Evolutionary conservation across 495 filamentous ascomycete genomes (phyloP), one percentile per base, ranked within the genome.

Genomic region (Annulohypoxylon moriforme): DNA sequence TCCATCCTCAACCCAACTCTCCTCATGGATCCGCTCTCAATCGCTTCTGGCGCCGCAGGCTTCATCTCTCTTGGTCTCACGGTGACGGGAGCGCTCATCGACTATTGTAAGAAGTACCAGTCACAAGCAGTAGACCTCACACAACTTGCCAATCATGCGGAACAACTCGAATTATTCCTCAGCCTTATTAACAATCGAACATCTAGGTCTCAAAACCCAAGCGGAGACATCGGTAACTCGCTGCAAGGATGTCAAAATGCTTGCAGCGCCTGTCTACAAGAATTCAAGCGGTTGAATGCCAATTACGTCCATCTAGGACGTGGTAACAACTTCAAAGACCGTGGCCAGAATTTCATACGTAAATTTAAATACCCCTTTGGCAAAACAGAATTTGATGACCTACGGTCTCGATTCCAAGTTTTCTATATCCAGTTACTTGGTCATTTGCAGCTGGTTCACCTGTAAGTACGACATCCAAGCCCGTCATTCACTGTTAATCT

Each of bases 61-160:
- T n/a, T 69, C 24, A 59, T 69, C 29, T 69, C 67, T 16, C 44
- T 64, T 0, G 67, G 67, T 3, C 22, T 69, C 4, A 58, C 67
- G 6, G 44, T 59, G 8, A 47, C 67, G 2, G 53, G 14, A 1
- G 67, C 59, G 11, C 53, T 69, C 44, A 24, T 69, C 22, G 31
- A 38, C 18, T 69, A 59, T 14, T 69, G 67, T 11, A 64, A 49
- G 18, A 46, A 13, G 1, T 69, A 46, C 18, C 60, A 33, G 31
- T 69, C 67, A 22, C 52, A 36, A 34, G 52, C 64, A 34, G 33
- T n/a, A 2, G 52, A 69, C 22, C 44, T 69, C 13, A 52, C 27
- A 16, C 60, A 60, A 3, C 24, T 69, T 4, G 27, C 34, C 6
- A 25, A 29, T 20, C 67, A 69, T 59, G 44, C 67, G 1, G n/a